Evolutionary conservation across 768 basidiomycete genomes (phyloP).

Genomic region (Pulveroboletus ravenelii): DNA sequence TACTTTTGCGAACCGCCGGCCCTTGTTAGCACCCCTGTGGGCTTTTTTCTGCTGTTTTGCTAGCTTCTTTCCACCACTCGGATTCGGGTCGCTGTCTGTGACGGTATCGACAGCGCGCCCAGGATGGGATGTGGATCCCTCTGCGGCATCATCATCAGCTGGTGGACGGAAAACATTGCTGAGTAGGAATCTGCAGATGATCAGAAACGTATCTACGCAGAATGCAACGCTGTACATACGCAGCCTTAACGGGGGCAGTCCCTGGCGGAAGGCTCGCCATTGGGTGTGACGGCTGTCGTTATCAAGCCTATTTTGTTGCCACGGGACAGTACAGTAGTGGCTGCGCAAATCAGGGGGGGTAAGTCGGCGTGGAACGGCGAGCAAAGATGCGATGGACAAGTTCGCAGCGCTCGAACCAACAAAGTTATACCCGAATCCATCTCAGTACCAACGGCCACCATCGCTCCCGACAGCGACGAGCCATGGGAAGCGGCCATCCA

Average conservation of each 20-base stretch:
- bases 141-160: constrained; percentile 59
- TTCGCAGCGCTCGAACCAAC: constrained; percentile 82
- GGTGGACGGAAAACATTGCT: constrained; percentile 20
- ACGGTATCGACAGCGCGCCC: constrained; percentile 24
- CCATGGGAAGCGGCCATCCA: constrained; percentile 15
- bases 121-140: constrained; percentile 45
- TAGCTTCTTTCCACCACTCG: constrained; percentile 36
- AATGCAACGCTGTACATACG: constrained; percentile 33
- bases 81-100: constrained; percentile 27
- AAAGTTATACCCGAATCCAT: constrained; percentile 41
- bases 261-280: constrained; percentile 32
- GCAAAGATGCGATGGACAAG: constrained; percentile 60
- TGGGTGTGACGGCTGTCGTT: not conserved
- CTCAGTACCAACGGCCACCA: constrained; percentile 27
- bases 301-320: not conserved
- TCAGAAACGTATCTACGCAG: not conserved
- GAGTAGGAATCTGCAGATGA: constrained; percentile 40
- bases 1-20: constrained; percentile 69
- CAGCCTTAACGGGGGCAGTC: constrained; percentile 50
- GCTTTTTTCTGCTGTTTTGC: constrained; percentile 70
- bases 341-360: constrained; percentile 5
- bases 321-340: constrained; percentile 1
- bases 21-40: constrained; percentile 78
- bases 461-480: constrained; percentile 1
- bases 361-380: not conserved